Percentiles rank a stretch among this genome's conserved stretches.
phyloP scores from a whole-genome alignment of 345 rosid genomes.

The Tarenaya hassleriana region DNA sequence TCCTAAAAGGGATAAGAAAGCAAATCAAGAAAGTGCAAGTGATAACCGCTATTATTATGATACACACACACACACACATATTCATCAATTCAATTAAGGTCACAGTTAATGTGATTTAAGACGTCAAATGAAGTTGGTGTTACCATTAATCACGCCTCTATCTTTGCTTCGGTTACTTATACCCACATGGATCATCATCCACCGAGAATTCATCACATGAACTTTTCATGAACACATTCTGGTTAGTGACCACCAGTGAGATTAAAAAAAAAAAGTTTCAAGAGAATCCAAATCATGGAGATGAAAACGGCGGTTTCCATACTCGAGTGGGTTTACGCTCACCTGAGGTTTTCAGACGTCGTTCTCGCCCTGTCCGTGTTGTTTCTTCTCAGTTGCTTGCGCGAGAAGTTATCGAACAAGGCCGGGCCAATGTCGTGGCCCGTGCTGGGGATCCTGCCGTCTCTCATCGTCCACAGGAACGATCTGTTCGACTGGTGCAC shows the following conservation, averaged over 20 bases:
- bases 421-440: constrained; percentile 72
- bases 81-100: no score
- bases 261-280: background rate
- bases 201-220: no score
- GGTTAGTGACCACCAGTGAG: constrained; percentile 4
- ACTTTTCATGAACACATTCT: no score
- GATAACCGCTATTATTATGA: no score
- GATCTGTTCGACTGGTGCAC: constrained; percentile 41
- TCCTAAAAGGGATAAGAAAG: no score
- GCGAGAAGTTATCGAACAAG: constrained; percentile 43
- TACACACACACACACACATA: no score
- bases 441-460: constrained; percentile 47
- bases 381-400: constrained; percentile 44
- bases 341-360: constrained; percentile 36
- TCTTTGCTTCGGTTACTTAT: no score
- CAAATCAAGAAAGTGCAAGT: no score
- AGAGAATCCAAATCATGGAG: background rate
- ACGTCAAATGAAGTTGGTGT: background rate
- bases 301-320: constrained; percentile 12
- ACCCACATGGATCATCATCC: no score
- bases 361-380: constrained; percentile 39
- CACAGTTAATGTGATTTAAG: no score
- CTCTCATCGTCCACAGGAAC: constrained; percentile 24
- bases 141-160: background rate
- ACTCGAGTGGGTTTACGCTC: constrained; percentile 22